Conservation (phyloP, 2,329 filamentous ascomycete species). For the Xylariales sp. region DNA sequence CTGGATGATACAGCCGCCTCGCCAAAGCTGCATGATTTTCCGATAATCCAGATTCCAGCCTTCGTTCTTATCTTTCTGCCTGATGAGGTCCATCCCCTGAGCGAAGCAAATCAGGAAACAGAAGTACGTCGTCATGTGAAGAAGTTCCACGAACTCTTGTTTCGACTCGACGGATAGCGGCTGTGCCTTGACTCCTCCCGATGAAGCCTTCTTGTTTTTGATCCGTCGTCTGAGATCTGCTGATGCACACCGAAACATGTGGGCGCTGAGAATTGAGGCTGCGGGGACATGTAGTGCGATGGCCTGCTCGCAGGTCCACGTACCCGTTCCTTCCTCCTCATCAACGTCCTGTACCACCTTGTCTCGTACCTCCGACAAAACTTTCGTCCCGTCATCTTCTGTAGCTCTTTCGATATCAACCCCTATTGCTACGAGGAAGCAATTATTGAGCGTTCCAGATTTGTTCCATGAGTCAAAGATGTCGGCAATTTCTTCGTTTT, state of each 20-base stretch:
- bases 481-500: conserved; percentile 55
- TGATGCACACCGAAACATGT: conserved; percentile 60
- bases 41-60: conserved; percentile 53
- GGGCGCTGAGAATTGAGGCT: conserved; percentile 58
- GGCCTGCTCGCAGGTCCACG: conserved; percentile 61
- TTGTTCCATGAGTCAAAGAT: conserved; percentile 58
- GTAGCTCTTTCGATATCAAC: conserved; percentile 54
- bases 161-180: conserved; percentile 24
- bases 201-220: conserved; percentile 43
- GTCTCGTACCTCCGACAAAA: conserved; percentile 60
- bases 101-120: conserved; percentile 58
- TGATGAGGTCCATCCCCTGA: conserved; percentile 63
- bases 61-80: conserved; percentile 51
- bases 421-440: conserved; percentile 60
- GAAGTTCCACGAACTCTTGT: conserved; percentile 47
- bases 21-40: conserved; percentile 58
- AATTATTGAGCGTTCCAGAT: conserved; percentile 50
- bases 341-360: conserved; percentile 69
- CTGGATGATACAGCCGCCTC: conserved; percentile 67
- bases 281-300: conserved; percentile 57
- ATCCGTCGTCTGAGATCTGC: conserved; percentile 54
- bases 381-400: conserved; percentile 37
- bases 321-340: conserved; percentile 61
- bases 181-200: conserved; percentile 22
- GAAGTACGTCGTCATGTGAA: conserved; percentile 58